Evolutionary conservation across 116 monocot genomes (phyloP).

Genomic region (Trichopus zeylanicus): DNA sequence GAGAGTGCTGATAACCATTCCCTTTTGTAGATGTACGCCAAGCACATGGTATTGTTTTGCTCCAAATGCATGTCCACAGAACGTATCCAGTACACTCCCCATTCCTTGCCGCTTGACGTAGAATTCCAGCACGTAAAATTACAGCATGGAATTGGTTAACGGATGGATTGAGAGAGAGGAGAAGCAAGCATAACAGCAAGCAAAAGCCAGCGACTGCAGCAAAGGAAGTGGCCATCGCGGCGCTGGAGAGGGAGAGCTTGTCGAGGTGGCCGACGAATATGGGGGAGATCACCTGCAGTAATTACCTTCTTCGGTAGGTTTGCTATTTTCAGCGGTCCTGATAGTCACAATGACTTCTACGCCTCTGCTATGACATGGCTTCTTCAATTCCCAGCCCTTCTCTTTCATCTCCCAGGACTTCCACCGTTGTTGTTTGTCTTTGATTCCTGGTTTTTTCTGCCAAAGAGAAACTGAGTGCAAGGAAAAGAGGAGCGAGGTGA

Average conservation of each 20-base stretch:
- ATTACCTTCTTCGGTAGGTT: not conserved
- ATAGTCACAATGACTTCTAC: not conserved
- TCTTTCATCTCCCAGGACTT: no score
- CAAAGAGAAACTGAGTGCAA: no score
- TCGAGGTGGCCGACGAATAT: conserved; percentile 4
- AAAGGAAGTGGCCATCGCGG: not conserved
- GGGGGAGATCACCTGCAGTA: no score
- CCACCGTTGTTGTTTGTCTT: no score
- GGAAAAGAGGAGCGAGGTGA: no score
- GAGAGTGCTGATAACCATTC: conserved; percentile 15
- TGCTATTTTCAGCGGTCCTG: not conserved
- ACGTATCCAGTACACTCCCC: no score
- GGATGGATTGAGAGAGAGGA: not conserved
- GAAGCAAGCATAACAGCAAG: not conserved
- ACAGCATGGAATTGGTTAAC: no score
- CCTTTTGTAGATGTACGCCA: conserved; percentile 25
- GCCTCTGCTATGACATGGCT: not conserved
- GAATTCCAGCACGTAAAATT: no score
- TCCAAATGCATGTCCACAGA: no score
- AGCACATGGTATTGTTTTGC: conserved; percentile 31
- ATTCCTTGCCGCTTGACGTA: no score
- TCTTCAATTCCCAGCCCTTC: no score
- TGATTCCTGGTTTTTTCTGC: no score
- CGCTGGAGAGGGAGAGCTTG: not conserved
- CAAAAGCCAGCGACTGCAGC: conserved; percentile 1